A percentile compares a stretch with the other conserved stretches of the same genome.
These are phyloP conservation scores for Tylopilus plumbeoviolaceoides DNA, from an alignment of 768 basidiomycete genomes.

Conservation along the genomic window DNA sequence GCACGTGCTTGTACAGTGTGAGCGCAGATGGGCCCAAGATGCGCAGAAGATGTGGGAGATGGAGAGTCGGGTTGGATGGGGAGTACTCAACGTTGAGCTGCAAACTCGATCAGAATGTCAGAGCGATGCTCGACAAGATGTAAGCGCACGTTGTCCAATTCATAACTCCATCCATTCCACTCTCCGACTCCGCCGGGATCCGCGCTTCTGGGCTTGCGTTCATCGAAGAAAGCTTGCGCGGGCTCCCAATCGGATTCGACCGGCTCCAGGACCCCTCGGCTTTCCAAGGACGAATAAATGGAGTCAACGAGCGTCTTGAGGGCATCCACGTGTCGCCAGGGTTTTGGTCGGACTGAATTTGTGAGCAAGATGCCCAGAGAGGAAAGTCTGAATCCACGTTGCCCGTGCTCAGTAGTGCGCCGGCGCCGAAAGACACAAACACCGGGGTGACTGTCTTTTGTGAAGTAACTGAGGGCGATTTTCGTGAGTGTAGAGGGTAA, in stretches of 20 bases:
- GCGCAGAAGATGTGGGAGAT: constrained; percentile 71
- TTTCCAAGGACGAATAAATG: constrained; percentile 51
- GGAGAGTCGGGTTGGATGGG: constrained; percentile 52
- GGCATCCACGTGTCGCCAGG: constrained; percentile 67
- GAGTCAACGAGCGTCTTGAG: constrained; percentile 56
- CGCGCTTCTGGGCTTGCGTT: constrained; percentile 46
- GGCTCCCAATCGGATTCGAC: constrained; percentile 59
- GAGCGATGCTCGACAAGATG: background rate
- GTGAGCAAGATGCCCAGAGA: constrained; percentile 74
- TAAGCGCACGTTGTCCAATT: constrained; percentile 50
- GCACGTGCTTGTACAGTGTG: constrained; percentile 75
- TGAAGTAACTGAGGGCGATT: constrained; percentile 54
- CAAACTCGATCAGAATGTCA: constrained; percentile 4
- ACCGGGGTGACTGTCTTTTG: constrained; percentile 62
- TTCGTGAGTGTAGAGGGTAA: constrained; percentile 6
- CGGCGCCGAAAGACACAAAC: constrained; percentile 73
- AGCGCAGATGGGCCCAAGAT: constrained; percentile 76
- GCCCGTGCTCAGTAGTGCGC: constrained; percentile 63
- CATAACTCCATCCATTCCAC: constrained; percentile 68
- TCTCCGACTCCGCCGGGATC: constrained; percentile 55
- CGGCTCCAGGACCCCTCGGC: constrained; percentile 44
- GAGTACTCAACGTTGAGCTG: constrained; percentile 23
- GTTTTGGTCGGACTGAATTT: constrained; percentile 59
- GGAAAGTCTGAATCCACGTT: constrained; percentile 76
- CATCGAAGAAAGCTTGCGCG: constrained; percentile 60